Conservation (phyloP, 2,329 filamentous ascomycete species). For the Aulographum hederae region DNA sequence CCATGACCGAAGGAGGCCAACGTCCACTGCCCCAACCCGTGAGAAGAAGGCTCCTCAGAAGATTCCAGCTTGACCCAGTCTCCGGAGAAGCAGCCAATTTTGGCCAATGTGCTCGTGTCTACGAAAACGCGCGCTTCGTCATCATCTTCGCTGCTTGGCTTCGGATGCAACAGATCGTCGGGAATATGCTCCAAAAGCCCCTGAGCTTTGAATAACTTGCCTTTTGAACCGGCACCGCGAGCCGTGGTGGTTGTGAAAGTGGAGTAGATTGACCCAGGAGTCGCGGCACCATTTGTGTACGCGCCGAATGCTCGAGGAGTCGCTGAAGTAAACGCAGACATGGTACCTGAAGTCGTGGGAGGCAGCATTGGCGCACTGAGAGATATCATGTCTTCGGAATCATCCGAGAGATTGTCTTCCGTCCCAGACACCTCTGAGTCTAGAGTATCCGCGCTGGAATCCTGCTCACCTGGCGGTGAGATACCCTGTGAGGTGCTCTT, state of each 20-base stretch:
- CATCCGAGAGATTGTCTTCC: conserved; percentile 67
- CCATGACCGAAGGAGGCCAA: conserved; percentile 40
- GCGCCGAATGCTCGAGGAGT: conserved; percentile 60
- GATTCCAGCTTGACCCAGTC: conserved; percentile 86
- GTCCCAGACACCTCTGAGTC: conserved; percentile 40
- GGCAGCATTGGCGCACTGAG: conserved; percentile 63
- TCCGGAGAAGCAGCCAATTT: conserved; percentile 90
- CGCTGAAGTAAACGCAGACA: conserved; percentile 63
- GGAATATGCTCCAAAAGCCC: conserved; percentile 57
- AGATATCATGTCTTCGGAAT: conserved; percentile 89
- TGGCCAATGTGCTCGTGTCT: conserved; percentile 66
- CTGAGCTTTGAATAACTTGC: conserved; percentile 70
- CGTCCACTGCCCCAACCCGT: conserved; percentile 29
- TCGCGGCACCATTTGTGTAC: conserved; percentile 53
- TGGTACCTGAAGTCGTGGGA: conserved; percentile 52
- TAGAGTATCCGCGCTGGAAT: conserved; percentile 23
- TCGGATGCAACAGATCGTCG: conserved; percentile 67
- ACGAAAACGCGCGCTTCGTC: conserved; percentile 78
- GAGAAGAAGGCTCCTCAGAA: conserved; percentile 53
- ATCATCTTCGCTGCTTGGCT: conserved; percentile 68
- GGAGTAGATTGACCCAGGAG: conserved; percentile 78
- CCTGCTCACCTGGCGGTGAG: conserved; percentile 20
- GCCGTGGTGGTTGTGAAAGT: conserved; percentile 73
- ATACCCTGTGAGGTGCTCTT: conserved; percentile 18
- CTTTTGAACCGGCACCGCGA: conserved; percentile 42